Conservation (phyloP, 164 flowering plant genomes). For the Aristolochia fimbriata region DNA sequence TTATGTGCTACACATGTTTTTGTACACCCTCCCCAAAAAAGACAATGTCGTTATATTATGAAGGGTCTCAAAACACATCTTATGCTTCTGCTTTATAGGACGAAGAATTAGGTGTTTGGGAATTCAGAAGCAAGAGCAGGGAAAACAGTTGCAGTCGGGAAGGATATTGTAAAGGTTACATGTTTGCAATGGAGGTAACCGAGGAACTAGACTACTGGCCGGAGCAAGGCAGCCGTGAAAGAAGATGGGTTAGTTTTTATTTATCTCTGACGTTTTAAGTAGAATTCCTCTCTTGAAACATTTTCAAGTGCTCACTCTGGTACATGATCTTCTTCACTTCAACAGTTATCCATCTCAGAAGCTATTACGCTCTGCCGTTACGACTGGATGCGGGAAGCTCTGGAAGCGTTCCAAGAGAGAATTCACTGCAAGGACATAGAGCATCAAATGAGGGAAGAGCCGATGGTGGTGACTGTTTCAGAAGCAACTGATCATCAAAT, state of each 20-base stretch:
- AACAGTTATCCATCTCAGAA: slow-evolving; percentile 37
- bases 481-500: slow-evolving; percentile 23
- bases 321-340: background rate
- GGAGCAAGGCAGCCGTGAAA: slow-evolving; percentile 37
- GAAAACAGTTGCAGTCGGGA: slow-evolving; percentile 31
- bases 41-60: too few species aligned
- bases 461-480: slow-evolving; percentile 1
- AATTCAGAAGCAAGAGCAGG: slow-evolving; percentile 62
- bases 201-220: slow-evolving; percentile 68
- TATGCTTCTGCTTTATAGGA: slow-evolving; percentile 21
- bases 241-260: slow-evolving; percentile 50
- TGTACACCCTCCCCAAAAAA: too few species aligned
- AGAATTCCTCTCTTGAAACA: too few species aligned
- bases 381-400: slow-evolving; percentile 68
- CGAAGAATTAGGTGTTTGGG: slow-evolving; percentile 47
- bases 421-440: slow-evolving; percentile 17
- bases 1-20: too few species aligned
- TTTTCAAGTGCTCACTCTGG: background rate
- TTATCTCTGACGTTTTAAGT: background rate
- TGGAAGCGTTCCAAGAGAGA: slow-evolving; percentile 24
- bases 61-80: too few species aligned
- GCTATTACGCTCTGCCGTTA: slow-evolving; percentile 59
- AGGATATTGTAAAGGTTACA: slow-evolving; percentile 59
- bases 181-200: slow-evolving; percentile 65
- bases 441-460: slow-evolving; percentile 14